Evolutionary conservation across 352 stramenopile genomes (phyloP), one percentile per base, ranked within the genome.

Genomic region (Hyaloperonospora brassicae): DNA sequence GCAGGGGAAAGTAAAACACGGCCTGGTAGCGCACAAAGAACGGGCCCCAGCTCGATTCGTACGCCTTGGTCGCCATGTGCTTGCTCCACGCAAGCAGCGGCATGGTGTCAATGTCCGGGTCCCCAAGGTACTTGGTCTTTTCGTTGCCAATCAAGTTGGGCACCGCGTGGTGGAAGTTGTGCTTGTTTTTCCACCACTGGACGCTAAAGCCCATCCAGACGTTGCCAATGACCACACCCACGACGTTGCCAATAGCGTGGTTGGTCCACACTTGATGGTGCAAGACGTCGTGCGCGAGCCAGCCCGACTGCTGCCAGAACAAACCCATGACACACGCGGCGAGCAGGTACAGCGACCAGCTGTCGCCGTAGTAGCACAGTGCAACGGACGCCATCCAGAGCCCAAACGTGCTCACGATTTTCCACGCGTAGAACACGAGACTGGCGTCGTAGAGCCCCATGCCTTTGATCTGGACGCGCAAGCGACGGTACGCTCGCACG

Each of bases 71-170:
- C 7, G 94, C 93, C 84, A 98, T 97, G 55, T 97, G 93, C 50
- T 97, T 79, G 49, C 86, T 97, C 95, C 96, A 99, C 34, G 97
- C 96, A 13, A 99, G 72, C 39, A 99, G 65, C 45, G 97, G 97
- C 93, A 98, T 98, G 0, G 96, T 99, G 77, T 99, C 96, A 61
- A 99, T 98, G 59, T 99, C 97, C 11, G 96, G 95, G 75, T 99
- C 97, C 41, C 93, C 96, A 22, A 81, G 60, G 49, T 81, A 86
- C 31, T 76, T 70, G 34, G 91, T 78, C 22, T 88, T 85, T 14
- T 68, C 71, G 55, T 88, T 88, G 42, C 89, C 95, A 69, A 98
- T 89, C 38, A 98, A 72, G 73, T 99, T 99, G 24, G 97, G 95
- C 38, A 98, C 95, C 17, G 95, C 93, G 72, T 99, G 96, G 78